Base-by-base conservation (phyloP, 192 early-diverging fungal species). In the Linnemannia zychae region DNA sequence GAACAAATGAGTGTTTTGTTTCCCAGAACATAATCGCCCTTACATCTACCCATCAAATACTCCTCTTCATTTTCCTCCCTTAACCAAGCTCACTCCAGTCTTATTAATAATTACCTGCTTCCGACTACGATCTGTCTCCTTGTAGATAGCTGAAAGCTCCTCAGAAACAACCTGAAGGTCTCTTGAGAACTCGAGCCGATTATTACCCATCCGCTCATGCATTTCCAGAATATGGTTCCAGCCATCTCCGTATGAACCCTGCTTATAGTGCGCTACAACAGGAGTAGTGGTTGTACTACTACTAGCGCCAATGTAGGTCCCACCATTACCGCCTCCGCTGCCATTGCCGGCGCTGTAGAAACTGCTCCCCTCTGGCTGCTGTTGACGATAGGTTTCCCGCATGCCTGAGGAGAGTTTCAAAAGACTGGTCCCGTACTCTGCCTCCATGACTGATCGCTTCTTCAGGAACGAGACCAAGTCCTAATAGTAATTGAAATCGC, bases 381-480 rank as follows among this genome's bases (percentile, higher is more conserved):
- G 37, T 88, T 81, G 78, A 49, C 93, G 90, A 86, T 90, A 91
- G 22, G 88, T 75, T 79, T 93, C 93, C 37, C 89, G 88, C 72
- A 91, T 90, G 63, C 79, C 82, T 36, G 93, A 94, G 12, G 94
- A 91, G 0, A 98, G 88, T 77, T 97, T 97, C 46, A 93, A 88
- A 89, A 99, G 90, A 52, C 90, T 88, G 52, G 93, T 90, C 31
- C 93, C 95, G 85, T 99, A 98, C 49, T 98, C 96, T 69, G 97
- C 97, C 80, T 99, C 98, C 47, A 98, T 94, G 7, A 89, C 80
- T 2, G 98, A 96, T n/a, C 98, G 92, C 75, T 94, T 96, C 76
- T 95, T 96, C 22, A 99, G 88, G 76, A 99, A 98, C 0, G 83
- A 68, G 4, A 93, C 89, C 17, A 94, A 89, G 77, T 99, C 95